Conservation (phyloP, 371 early-diverging fungal genomes). For the Lichtheimia corymbifera region DNA sequence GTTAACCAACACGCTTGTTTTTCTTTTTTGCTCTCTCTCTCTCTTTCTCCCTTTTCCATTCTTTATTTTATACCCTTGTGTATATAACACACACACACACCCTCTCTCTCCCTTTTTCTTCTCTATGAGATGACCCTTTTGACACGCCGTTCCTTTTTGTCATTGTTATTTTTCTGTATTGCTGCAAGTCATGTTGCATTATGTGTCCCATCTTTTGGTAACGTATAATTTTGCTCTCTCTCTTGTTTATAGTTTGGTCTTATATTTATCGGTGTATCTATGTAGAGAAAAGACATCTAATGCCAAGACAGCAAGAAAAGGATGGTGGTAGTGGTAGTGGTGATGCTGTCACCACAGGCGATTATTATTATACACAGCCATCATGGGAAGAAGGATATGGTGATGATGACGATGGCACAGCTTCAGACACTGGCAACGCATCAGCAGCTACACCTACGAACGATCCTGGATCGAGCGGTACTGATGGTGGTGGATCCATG, state of each 20-base stretch:
- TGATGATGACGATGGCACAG: neutral
- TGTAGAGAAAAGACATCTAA: neutral
- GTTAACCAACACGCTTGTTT: neutral
- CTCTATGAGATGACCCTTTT: no score
- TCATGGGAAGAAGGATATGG: constrained; percentile 9
- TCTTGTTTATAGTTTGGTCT: no score
- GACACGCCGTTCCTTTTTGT: no score
- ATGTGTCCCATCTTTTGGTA: neutral
- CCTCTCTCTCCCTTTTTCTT: neutral
- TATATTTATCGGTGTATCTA: neutral
- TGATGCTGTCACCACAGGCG: neutral
- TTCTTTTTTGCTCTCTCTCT: neutral
- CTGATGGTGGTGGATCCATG: neutral
- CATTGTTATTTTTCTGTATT: neutral
- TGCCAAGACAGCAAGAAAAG: no score
- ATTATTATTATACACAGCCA: neutral
- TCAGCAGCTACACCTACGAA: neutral
- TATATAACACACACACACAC: neutral
- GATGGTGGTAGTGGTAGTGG: neutral
- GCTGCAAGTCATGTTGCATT: neutral
- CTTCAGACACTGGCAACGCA: neutral
- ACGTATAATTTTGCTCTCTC: neutral
- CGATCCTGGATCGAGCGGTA: neutral
- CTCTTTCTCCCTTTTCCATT: neutral
- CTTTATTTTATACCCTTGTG: neutral